Base-by-base conservation (phyloP, 208 protist genomes). In the Vickermania ingenoplastis region DNA sequence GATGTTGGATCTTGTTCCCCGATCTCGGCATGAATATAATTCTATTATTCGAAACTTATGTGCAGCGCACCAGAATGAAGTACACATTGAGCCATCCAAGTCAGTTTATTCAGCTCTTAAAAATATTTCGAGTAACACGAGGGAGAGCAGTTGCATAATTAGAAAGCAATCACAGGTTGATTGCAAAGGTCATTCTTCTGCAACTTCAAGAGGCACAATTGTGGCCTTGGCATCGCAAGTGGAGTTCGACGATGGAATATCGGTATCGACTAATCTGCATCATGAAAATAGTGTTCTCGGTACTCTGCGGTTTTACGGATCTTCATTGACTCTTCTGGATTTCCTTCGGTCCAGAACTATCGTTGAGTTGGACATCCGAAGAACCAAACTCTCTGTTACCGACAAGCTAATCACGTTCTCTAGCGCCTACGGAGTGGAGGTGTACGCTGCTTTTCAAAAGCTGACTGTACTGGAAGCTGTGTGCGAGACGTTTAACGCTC, bases 1-100 rank as follows among this genome's bases (percentile, higher is more conserved):
- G 84, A 64, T 83, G 28, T 59, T 86, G 31, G 78, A 89, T 55
- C 52, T 77, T 45, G 57, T 66, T 22, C 65, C 75, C 0, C 69
- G 77, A 21, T 65, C 69, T 21, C 31, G 41, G 23, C 64, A 67
- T 11, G 76, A 76, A 23, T 89, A 84, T 69, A 61, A 73, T 1
- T 65, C 60, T 21, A 68, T 84, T 29, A 82, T 83, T 54, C 48
- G 52, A 31, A 55, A 81, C 49, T 73, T 61, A n/a, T n/a, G n/a
- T n/a, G n/a, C n/a, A n/a, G n/a, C n/a, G n/a, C n/a, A n/a, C n/a
- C n/a, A n/a, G n/a, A n/a, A n/a, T n/a, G n/a, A n/a, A n/a, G n/a
- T n/a, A n/a, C n/a, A n/a, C n/a, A n/a, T n/a, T n/a, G n/a, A n/a
- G n/a, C n/a, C n/a, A n/a, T n/a, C n/a, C n/a, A n/a, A n/a, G n/a